Evolutionary conservation across 768 basidiomycete species (phyloP), one percentile per base, ranked within the genome.

Genomic region (Royoungia palumana): DNA sequence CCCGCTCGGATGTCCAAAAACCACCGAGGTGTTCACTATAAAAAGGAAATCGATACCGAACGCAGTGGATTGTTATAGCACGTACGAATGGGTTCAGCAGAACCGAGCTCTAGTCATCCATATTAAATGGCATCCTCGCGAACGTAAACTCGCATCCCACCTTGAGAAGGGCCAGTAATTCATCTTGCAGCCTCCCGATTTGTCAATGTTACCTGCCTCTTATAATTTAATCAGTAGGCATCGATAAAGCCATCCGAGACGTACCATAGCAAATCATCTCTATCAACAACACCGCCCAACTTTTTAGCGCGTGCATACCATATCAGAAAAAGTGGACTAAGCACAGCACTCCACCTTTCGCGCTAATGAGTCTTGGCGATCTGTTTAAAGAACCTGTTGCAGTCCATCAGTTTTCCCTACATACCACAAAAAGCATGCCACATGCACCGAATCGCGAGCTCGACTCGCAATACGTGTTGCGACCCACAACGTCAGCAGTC

Each of bases 261-360:
- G 49, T 44, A 89, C 92, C 86, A 57, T 87, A 81, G 10, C 81
- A 81, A 47, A 95, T 70, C 81, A 94, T 85, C 65, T 95, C 91
- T 11, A 94, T 61, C 47, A 94, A 65, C n/a, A 94, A 66, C 54
- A 75, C 79, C 41, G 93, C 79, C 37, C 14, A 85, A 73, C 49
- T 89, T 88, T 17, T 88, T 80, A 56, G 90, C 85, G 0, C 82
- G 86, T 1, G 89, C 89, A 94, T 89, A 89, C 89, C 90, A 93
- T 28, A 83, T 82, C 32, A 74, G 72, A 37, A 94, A 73, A 11
- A 96, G 78, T 8, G 89, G 82, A 41, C 76, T 75, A 16, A 95
- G 75, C 70, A 96, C 78, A 0, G 77, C 62, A 8, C 73, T 72
- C 94, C 94, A 98, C 41, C 77, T 74, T 65, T 97, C 94, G 43